Evolutionary conservation across 177 flowering plant species (phyloP), one percentile per base, ranked within the genome.

Genomic region (Vitis hybrid): DNA sequence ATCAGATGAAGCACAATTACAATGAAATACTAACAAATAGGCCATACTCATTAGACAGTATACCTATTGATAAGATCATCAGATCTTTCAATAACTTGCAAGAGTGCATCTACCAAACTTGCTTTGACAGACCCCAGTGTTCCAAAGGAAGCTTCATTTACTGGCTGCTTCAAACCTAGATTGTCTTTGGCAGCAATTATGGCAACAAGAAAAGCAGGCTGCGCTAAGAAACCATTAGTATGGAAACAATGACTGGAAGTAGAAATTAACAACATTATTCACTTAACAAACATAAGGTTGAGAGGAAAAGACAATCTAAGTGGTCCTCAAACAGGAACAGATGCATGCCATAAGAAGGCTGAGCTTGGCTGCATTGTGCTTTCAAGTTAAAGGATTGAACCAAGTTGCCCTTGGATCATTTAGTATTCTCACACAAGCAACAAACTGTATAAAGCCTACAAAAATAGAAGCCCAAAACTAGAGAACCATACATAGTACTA

Each of bases 121-220:
- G 74, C 70, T 61, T 76, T 77, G 28, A 67, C 74, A 55, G 77
- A 72, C 20, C 51, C 73, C 22, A 67, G 65, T 13, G 80, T 33
- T 6, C 47, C 71, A 50, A 50, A 52, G 51, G 83, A 71, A 78
- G 69, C 20, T 57, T 80, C 79, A 61, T 69, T 64, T 31, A 71
- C 33, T 50, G 65, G 52, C 56, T 33, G 75, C 70, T 80, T 82
- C 62, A 38, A 57, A 64, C 74, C 83, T 12, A 64, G 44, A 69
- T 65, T 75, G 65, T 80, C 92, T 49, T 85, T 69, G 5, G 69
- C 50, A 60, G 78, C 71, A 49, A 88, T 66, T 5, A 92, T 20
- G 73, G 90, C 82, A 79, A 83, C 73, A 75, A 93, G 85, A 78
- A 92, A 85, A 47, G 95, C 86, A 55, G 98, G 97, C 99, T 95